These are phyloP conservation scores for Grosmannia clavigera DNA, from an alignment of 2,329 filamentous ascomycete species.

Conservation along the genomic window DNA sequence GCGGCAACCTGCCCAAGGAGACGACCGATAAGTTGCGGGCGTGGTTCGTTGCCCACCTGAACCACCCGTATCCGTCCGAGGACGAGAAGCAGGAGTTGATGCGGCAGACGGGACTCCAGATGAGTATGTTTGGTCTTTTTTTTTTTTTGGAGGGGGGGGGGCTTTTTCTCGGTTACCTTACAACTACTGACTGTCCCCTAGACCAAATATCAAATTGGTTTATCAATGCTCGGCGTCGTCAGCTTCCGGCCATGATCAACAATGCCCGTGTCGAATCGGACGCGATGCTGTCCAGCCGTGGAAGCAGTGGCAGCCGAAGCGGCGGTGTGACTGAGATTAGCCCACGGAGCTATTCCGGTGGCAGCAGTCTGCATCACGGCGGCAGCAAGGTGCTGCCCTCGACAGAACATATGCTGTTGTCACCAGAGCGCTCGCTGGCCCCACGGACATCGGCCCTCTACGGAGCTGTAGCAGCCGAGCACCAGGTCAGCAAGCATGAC, in stretches of 20 bases:
- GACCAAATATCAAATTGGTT: slow-evolving; percentile 72
- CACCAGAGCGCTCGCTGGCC: not conserved
- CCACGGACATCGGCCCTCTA: not conserved
- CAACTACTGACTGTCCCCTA: slow-evolving; percentile 15
- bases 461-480: slow-evolving; percentile 21
- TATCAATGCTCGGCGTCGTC: slow-evolving; percentile 61
- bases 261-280: slow-evolving; percentile 40
- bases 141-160: not conserved
- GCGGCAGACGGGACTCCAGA: slow-evolving; percentile 60
- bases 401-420: slow-evolving; percentile 17
- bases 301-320: slow-evolving; percentile 13
- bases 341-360: not conserved
- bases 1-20: slow-evolving; percentile 83
- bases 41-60: slow-evolving; percentile 68
- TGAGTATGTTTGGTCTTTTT: slow-evolving; percentile 45
- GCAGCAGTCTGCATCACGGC: slow-evolving; percentile 19
- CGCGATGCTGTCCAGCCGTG: slow-evolving; percentile 26
- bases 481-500: slow-evolving; percentile 15
- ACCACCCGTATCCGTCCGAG: slow-evolving; percentile 77
- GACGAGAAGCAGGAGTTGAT: slow-evolving; percentile 79
- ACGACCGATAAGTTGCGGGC: slow-evolving; percentile 68
- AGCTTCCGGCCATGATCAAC: slow-evolving; percentile 47
- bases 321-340: not conserved
- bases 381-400: slow-evolving; percentile 4
- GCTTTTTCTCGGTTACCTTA: not conserved